A percentile compares a stretch with the other conserved stretches of the same genome.
phyloP scores from a whole-genome alignment of 371 early-diverging fungal species.

The Mucor racemosus region DNA sequence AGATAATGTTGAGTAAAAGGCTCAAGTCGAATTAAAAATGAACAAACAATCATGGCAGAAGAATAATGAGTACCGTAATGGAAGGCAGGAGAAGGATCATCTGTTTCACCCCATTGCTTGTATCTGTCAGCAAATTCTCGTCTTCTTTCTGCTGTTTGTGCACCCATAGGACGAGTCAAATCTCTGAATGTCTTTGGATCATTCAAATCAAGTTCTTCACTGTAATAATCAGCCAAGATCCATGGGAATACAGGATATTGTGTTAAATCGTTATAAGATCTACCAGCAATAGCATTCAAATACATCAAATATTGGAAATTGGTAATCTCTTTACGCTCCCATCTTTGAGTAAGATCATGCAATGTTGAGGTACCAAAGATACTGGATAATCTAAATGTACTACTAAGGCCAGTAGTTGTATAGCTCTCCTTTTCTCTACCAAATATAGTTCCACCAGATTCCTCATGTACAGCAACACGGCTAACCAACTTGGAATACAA shows the following conservation, averaged over 20 bases:
- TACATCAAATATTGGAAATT: constrained; percentile 92
- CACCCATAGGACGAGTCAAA: constrained; percentile 86
- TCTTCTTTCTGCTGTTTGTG: constrained; percentile 71
- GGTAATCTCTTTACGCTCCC: constrained; percentile 80
- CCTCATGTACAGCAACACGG: constrained; percentile 55
- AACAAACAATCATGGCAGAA: constrained; percentile 84
- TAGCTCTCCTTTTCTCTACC: constrained; percentile 47
- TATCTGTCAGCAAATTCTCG: constrained; percentile 62
- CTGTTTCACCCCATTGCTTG: constrained; percentile 75
- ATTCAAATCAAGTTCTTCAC: constrained; percentile 70
- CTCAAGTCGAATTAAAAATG: constrained; percentile 83
- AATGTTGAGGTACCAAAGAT: constrained; percentile 75
- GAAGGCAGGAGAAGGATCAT: constrained; percentile 74
- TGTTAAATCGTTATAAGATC: constrained; percentile 71
- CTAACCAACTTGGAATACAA: constrained; percentile 69
- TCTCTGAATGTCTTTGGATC: constrained; percentile 80
- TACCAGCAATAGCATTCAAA: constrained; percentile 84
- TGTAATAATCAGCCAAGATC: constrained; percentile 74
- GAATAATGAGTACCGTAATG: constrained; percentile 94
- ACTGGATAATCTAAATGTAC: constrained; percentile 55
- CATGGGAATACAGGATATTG: constrained; percentile 81
- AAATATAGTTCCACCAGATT: constrained; percentile 50
- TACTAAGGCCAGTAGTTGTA: constrained; percentile 30
- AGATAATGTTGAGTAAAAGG: constrained; percentile 85
- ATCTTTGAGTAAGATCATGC: constrained; percentile 68